Conservation (phyloP, 2,329 filamentous ascomycete species). For the Exophiala mesophila region DNA sequence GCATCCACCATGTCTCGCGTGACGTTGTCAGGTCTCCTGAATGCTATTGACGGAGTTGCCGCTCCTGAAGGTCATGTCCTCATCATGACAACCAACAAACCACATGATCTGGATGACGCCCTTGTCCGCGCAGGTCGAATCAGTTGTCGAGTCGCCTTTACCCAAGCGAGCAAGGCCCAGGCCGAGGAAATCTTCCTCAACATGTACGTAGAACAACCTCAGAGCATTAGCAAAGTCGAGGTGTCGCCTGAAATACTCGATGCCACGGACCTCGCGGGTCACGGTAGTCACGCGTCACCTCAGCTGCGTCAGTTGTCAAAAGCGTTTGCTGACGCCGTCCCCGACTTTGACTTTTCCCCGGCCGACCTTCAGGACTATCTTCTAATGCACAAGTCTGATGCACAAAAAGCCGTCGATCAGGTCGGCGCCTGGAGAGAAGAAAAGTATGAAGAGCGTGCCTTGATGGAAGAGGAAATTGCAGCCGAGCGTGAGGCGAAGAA, state of each 20-base stretch:
- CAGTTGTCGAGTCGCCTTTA: slow-evolving; percentile 62
- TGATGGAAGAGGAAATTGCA: slow-evolving; percentile 2
- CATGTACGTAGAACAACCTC: slow-evolving; percentile 22
- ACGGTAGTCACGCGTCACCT: neutral
- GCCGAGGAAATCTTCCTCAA: slow-evolving; percentile 28
- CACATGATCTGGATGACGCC: slow-evolving; percentile 66
- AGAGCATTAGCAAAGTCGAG: neutral
- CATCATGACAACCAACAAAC: slow-evolving; percentile 79
- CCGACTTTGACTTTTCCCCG: slow-evolving; percentile 44
- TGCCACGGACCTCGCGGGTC: neutral
- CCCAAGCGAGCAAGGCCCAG: slow-evolving; percentile 24
- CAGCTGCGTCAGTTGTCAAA: slow-evolving; percentile 37
- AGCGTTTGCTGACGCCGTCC: slow-evolving; percentile 42
- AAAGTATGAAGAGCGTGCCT: neutral
- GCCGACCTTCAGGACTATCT: slow-evolving; percentile 51
- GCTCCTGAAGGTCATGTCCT: slow-evolving; percentile 73
- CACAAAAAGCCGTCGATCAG: slow-evolving; percentile 39
- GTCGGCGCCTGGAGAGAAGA: slow-evolving; percentile 37
- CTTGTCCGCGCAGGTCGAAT: slow-evolving; percentile 69
- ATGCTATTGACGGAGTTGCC: slow-evolving; percentile 76
- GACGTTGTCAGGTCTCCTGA: slow-evolving; percentile 71
- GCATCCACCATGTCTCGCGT: slow-evolving; percentile 38
- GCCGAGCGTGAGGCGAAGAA: too few relatives aligned
- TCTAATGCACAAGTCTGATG: slow-evolving; percentile 46
- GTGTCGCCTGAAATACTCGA: neutral